Base-by-base conservation (phyloP, 2,329 filamentous ascomycete species). In the Fusarium transvaalense region DNA sequence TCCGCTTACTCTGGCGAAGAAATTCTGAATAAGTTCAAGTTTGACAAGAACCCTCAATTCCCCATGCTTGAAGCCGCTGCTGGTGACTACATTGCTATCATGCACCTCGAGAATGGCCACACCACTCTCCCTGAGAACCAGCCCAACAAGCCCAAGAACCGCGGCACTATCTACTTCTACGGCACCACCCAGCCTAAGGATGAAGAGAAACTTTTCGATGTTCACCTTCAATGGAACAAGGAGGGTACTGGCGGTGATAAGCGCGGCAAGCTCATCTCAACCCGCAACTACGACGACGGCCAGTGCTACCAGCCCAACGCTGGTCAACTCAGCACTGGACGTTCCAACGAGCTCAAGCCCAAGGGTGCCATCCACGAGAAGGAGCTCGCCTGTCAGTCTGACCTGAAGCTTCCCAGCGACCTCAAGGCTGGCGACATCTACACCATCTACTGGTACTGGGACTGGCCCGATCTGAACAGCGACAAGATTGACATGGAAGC, bases 361-460 rank as follows among this genome's bases (percentile, higher is more conserved):
- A 77, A 82, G 5, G 85, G 88, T 60, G 79, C 83, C 50, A 77
- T 84, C 31, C 84, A 84, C 78, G 87, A 86, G 27, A 79, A 80
- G 45, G 87, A 91, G 72, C 83, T 94, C 51, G 90, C 86, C 82
- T 98, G 96, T 80, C 94, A 97, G 79, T 90, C 90, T 35, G 90
- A 96, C 75, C 82, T 97, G 47, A 84, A 89, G 74, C 82, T 99
- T 15, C 96, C 96, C 1, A 76, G 82, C 7, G 86, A 91, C 71
- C 82, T 88, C 46, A 78, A 85, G n/a, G 78, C 83, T 12, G 88
- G 89, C 43, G 86, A 89, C 31, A 85, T 85, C 29, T 92, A 94
- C 77, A 95, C 93, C 5, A 81, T 97, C 52, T 97, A 97, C 83
- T 98, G 95, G 95, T 91, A 97, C 45, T 98, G 96, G 96, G 91